Evolutionary conservation across 169 alveolate species (phyloP).

Genomic region (Plasmodium coatneyi): DNA sequence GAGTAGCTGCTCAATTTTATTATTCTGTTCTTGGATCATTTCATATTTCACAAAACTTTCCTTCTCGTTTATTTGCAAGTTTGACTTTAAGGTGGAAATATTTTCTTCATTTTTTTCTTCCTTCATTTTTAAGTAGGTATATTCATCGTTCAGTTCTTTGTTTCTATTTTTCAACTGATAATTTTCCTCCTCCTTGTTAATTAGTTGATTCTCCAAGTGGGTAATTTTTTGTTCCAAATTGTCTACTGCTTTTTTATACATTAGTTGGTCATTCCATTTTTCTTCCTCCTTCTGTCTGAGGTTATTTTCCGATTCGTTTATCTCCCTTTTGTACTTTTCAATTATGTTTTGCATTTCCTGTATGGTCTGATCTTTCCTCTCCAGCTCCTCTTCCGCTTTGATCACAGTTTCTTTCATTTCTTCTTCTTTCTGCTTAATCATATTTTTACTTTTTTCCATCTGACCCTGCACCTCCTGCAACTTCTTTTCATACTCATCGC

Average conservation of each 20-base stretch:
- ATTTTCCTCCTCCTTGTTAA: slow-evolving; percentile 5
- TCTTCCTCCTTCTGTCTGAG: slow-evolving; percentile 8
- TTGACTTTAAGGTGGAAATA: slow-evolving; percentile 17
- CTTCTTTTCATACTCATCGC: slow-evolving; percentile 19
- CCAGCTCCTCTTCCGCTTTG: not conserved
- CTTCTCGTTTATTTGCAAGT: slow-evolving; percentile 26
- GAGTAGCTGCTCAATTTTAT: slow-evolving; percentile 10
- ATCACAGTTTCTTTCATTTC: slow-evolving; percentile 15
- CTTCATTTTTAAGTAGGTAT: slow-evolving; percentile 4
- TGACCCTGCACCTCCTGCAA: not conserved
- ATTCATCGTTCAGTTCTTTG: slow-evolving; percentile 14
- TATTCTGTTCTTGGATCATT: slow-evolving; percentile 49
- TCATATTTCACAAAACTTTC: not conserved
- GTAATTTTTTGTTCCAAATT: slow-evolving; percentile 4
- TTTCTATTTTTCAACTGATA: not conserved
- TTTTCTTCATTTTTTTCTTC: slow-evolving; percentile 67
- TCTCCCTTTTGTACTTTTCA: slow-evolving; percentile 10
- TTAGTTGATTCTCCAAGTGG: not conserved
- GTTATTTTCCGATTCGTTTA: not conserved
- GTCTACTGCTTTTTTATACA: not conserved
- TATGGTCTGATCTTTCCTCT: not conserved
- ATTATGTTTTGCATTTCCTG: not conserved
- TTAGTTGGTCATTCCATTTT: not conserved
- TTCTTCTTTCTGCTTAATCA: slow-evolving; percentile 5
- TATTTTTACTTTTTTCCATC: slow-evolving; percentile 2